Base-by-base conservation (phyloP, 208 protist genomes). In the Crithidia sp. region DNA sequence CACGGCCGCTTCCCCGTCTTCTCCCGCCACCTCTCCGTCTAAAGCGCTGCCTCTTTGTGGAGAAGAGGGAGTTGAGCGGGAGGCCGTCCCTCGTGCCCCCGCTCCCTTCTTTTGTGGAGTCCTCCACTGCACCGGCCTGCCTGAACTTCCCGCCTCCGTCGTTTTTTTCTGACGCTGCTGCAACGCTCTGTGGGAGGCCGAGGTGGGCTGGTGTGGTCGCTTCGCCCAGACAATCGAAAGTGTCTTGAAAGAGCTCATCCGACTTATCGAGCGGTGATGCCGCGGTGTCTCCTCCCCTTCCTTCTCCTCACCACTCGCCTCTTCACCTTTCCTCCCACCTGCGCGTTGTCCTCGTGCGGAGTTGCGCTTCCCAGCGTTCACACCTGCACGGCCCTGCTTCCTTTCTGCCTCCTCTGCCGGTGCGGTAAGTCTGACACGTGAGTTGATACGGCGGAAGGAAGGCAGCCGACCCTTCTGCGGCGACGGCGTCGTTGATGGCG, bases 141-240 rank as follows among this genome's bases (percentile, higher is more conserved):
- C 45, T 2, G 45, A 0, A 49, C 45, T 7, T 0, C 12, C 45
- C 45, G 9, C 12, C 45, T 49, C 45, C 12, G 12, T 49, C 45
- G 7, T 49, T 13, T 49, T 7, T 13, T 49, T 7, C 37, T 40
- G 36, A 13, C 6, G 12, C 45, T 19, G 61, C 45, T 14, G 45
- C 45, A 66, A 19, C 13, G 44, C 61, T 16, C 61, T 41, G 6
- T 66, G 61, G 7, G 61, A 66, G 9, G 61, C 45, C 10, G 61
- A 55, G 28, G 61, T 28, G 4, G 61, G 44, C 7, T 66, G 5
- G 9, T 0, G 16, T 28, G 43, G 5, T 0, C 19, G 61, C 61
- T 66, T 52, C 61, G 41, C 61, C 61, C 61, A 66, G 17, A 66
- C 61, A 66, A 66, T 55, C 2, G 61, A 66, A 28, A 66, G n/a